Conservation (phyloP, 169 alveolate species). For the Plasmodium fragile region DNA sequence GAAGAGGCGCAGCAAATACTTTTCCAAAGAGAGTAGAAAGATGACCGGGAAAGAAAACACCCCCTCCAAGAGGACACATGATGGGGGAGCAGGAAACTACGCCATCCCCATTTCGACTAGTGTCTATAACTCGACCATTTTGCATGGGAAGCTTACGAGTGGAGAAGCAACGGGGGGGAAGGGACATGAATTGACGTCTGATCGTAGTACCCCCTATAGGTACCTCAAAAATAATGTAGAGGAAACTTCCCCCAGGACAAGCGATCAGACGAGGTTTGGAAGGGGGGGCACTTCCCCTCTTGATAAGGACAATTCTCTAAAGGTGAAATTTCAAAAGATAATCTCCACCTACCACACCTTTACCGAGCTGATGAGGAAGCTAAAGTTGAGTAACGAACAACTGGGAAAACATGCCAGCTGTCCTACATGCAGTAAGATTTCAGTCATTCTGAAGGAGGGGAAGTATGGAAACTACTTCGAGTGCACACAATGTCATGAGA, state of each 20-base stretch:
- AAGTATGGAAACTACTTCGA: constrained; percentile 29
- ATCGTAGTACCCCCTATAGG: not conserved
- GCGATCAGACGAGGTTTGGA: not conserved
- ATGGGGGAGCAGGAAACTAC: not conserved
- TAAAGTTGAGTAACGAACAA: constrained; percentile 17
- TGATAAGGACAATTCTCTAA: not conserved
- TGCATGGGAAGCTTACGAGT: not conserved
- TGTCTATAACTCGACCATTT: not conserved
- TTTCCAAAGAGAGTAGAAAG: constrained; percentile 7
- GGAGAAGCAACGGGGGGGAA: not conserved
- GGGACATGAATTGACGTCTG: not conserved
- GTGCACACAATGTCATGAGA: constrained; percentile 20
- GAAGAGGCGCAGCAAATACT: constrained; percentile 45
- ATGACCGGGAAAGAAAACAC: not conserved
- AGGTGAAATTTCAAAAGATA: constrained; percentile 10
- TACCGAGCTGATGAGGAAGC: constrained; percentile 15
- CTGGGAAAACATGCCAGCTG: constrained; percentile 5
- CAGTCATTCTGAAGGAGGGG: constrained; percentile 16
- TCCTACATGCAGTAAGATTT: not conserved
- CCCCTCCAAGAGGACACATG: not conserved
- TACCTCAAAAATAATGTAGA: not conserved
- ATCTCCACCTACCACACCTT: not conserved
- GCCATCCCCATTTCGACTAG: constrained; percentile 29
- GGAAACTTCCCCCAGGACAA: not conserved
- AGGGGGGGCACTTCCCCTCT: not conserved